Evolutionary conservation across 2,329 filamentous ascomycete species (phyloP), one percentile per base, ranked within the genome.

Genomic region (Leptographium radiaticola): DNA sequence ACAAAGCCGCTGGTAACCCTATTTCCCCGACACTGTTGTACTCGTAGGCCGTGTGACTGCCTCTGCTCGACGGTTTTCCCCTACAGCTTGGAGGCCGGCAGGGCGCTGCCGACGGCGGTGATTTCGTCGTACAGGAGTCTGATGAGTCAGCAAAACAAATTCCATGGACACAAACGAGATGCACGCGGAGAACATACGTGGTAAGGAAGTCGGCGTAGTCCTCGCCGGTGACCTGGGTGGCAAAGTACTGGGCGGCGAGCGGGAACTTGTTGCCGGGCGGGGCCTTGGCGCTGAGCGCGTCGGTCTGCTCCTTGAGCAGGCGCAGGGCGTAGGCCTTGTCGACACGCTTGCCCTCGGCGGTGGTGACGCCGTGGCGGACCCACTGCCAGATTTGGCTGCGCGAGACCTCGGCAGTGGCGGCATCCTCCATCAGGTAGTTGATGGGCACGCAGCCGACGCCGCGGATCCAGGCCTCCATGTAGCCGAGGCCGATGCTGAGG

Each of bases 401-500:
- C 54, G 87, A 94, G 6, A 98, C 93, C 70, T 98, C 93, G 50
- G 93, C 93, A 1, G 93, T 98, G 30, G 93, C 93, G 18, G 93
- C 93, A 63, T 97, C 93, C 74, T 98, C 93, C 75, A 75, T 77
- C 58, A 65, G 58, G 52, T 39, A 56, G 46, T 60, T 58, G 55
- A 58, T 96, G 49, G 93, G 93, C 52, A 97, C 90, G 64, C 93
- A 98, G 55, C 93, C 93, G 25, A 97, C 80, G 38, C 91, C 93
- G 58, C 90, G 86, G 57, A 97, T 77, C 93, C 93, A 98, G 58
- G 89, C 93, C 73, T 98, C 93, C 91, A 97, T 98, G 73, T 98
- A 98, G 51, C 87, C 86, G 7, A 98, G 81, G 42, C 91, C 93
- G 61, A 98, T 97, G 73, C 89, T 91, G 60, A 98, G 77, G 75